Evolutionary conservation across 2,329 filamentous ascomycete species (phyloP), one percentile per base, ranked within the genome.

Genomic region (Penicillium expansum): DNA sequence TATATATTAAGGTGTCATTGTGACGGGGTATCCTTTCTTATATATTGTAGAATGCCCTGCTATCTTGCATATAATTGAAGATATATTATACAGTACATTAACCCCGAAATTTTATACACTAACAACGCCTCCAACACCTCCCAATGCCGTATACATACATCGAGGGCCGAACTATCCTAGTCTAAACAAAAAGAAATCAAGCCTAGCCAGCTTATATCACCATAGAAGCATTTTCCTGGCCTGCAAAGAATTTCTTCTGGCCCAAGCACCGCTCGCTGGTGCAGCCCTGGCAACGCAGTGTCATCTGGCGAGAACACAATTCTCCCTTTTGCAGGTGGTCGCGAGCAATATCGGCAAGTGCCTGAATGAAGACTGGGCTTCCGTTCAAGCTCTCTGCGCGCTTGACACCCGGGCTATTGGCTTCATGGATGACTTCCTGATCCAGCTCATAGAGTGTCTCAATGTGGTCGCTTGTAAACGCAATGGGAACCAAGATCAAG

Each of bases 401-500:
- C 80, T 95, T 96, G 61, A 99, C 86, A 32, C 92, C 91, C 0
- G 84, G 77, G 68, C 90, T 85, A 84, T 91, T 74, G 37, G 77
- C 77, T 62, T 96, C 92, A 56, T 91, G 89, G 69, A 99, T 97
- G 38, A 99, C 91, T 76, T 99, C 94, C 67, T 91, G 82, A 73
- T 99, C 94, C 51, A 99, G 80, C 75, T 99, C 94, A 72, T 88
- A 97, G 0, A 99, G 80, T 0, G 94, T 99, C 78, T 99, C 94
- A 65, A 99, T 99, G 72, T 99, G 94, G 69, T 99, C 94, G n/a
- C 91, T 96, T 0, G 94, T 99, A 73, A 99, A 99, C 6, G 94
- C 94, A 63, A 99, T 95, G 0, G 94, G 94, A 55, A 99, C 91
- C 7, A 99, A 81, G 1, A 97, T 82, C 53, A 99, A 81, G 70